Evolutionary conservation across 768 basidiomycete genomes (phyloP), one percentile per base, ranked within the genome.

Genomic region (Austroboletus eburneus): DNA sequence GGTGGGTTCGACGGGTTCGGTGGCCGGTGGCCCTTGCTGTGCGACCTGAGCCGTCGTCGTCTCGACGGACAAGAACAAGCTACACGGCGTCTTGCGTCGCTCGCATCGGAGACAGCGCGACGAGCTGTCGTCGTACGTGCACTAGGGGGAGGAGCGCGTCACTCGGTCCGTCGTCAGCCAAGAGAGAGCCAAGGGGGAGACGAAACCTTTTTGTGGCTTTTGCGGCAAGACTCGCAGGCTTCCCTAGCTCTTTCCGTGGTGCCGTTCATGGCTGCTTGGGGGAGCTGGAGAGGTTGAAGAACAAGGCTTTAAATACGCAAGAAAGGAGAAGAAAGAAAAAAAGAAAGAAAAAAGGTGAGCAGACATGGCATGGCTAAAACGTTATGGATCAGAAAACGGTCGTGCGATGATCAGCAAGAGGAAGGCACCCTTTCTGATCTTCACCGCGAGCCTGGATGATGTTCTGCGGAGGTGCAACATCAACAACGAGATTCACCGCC

Each of bases 131-230:
- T 54, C 45, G 50, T 58, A 61, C 1, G 25, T 21, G 42, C 61
- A 62, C 61, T 62, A 27, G 5, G 21, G 14, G 5, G 14, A 18
- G 9, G 33, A 8, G 14, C 7, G 25, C 8, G 16, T 27, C 57
- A 39, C 56, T 48, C 16, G 35, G 9, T 30, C 27, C 36, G 14
- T 38, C 30, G 14, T 7, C 8, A 9, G 4, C 9, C 3, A 27
- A n/a, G n/a, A n/a, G n/a, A n/a, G n/a, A n/a, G n/a, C 30, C 39
- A 23, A 22, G 29, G 5, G 20, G 39, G 9, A 29, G 9, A n/a
- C 22, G 8, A 4, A 42, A 64, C 61, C 54, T 39, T 61, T 40
- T 62, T 62, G 43, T 62, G 61, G 13, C 57, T 62, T 33, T 17
- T 51, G 23, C 59, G 61, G 35, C 61, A 62, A 35, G 54, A 25